Evolutionary conservation across 257 asterid species (phyloP), one percentile per base, ranked within the genome.

Genomic region (Apocynum venetum): DNA sequence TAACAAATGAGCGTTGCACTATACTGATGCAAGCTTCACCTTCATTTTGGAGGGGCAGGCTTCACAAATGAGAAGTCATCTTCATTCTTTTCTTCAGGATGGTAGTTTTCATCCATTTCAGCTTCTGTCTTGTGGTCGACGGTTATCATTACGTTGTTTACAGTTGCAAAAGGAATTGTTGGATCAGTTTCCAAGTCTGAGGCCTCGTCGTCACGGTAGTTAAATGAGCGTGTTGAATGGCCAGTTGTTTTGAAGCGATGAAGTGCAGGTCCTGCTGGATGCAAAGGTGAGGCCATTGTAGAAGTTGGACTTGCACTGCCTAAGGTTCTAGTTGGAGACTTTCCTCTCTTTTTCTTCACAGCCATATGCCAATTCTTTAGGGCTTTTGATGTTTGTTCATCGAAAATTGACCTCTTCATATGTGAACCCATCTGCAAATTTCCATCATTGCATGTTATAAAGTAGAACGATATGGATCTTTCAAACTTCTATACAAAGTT

Each of bases 291-390:
- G 7, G 92, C 90, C 89, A 84, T 71, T 44, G 95, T 73, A 40
- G 81, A 74, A 0, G 93, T 81, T 47, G 96, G 96, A 69, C 97
- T 96, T 25, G 80, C 86, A 71, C 59, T 89, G 11, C 96, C 97
- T 19, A 88, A 56, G 0, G 89, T 83, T 48, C 87, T 85, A 1
- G 92, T 77, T 0, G 93, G 91, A 31, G 98, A 83, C 78, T 82
- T 88, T 11, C 88, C 87, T 8, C 83, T 85, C 84, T 85, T 90
- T 88, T 93, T 93, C 88, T 91, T 93, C 78, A 89, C 97, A 0
- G 91, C 97, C 94, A 82, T 85, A 49, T 88, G 99, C 99, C 99
- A 95, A 73, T 90, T 93, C 89, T 88, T 91, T 13, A 95, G 88
- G 66, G 98, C 98, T 76, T 91, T 91, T 2, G 97, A 89, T 2